phyloP scores from a whole-genome alignment of 2,329 filamentous ascomycete genomes.

The Trichocomaceae sp. region DNA sequence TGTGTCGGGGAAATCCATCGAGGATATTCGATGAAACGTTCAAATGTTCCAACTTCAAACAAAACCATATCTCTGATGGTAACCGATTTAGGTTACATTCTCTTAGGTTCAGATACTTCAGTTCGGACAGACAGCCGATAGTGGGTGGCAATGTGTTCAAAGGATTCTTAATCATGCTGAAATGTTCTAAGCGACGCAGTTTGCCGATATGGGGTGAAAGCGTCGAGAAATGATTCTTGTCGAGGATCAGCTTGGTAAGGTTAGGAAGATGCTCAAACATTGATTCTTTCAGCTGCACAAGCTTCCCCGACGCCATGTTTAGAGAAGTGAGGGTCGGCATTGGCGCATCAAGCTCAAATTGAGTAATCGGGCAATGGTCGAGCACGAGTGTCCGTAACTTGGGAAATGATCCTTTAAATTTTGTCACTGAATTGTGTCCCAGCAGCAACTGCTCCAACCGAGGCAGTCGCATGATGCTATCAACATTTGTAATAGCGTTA shows the following conservation, averaged over 20 bases:
- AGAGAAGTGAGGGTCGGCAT: constrained; percentile 77
- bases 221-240: constrained; percentile 93
- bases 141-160: constrained; percentile 77
- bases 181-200: constrained; percentile 74
- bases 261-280: constrained; percentile 83
- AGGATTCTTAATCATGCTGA: constrained; percentile 90
- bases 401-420: constrained; percentile 82
- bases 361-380: constrained; percentile 91
- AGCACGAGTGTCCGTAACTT: constrained; percentile 77
- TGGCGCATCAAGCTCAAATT: constrained; percentile 72
- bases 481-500: constrained; percentile 82
- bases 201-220: constrained; percentile 80
- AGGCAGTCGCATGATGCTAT: constrained; percentile 75
- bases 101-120: constrained; percentile 78
- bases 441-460: constrained; percentile 81
- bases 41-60: constrained; percentile 78
- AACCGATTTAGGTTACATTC: constrained; percentile 89
- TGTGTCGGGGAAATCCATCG: constrained; percentile 80
- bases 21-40: constrained; percentile 95
- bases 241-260: constrained; percentile 77
- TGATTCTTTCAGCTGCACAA: constrained; percentile 79
- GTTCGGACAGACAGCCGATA: constrained; percentile 77
- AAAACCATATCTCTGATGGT: constrained; percentile 94
- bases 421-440: constrained; percentile 87
- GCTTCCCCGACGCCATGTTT: constrained; percentile 84